Evolutionary conservation across 2,329 filamentous ascomycete genomes (phyloP).

Genomic region (Fusarium circinatum): DNA sequence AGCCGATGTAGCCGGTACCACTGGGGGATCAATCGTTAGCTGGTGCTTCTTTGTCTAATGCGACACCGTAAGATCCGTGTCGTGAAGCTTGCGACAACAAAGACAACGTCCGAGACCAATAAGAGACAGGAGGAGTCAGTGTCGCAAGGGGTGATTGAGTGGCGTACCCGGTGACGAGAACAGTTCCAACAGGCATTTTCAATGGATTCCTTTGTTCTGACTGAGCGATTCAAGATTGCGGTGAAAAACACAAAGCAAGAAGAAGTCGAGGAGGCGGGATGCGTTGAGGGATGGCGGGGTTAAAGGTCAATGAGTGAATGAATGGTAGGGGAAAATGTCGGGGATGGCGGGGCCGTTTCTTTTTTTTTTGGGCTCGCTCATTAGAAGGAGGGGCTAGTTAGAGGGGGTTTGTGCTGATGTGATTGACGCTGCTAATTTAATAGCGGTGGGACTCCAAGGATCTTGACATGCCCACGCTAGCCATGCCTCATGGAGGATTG

Average conservation of each 20-base stretch:
- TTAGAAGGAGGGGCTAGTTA: background rate
- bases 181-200: constrained; percentile 83
- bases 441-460: background rate
- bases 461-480: background rate
- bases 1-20: constrained; percentile 99
- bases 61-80: constrained; percentile 14
- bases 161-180: constrained; percentile 87
- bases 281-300: constrained; percentile 30
- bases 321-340: background rate
- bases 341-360: constrained; percentile 36
- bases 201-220: constrained; percentile 38
- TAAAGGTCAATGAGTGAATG: constrained; percentile 18
- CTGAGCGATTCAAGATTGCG: constrained; percentile 30
- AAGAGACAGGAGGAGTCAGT: background rate
- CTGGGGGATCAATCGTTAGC: constrained; percentile 59
- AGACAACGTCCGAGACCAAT: constrained; percentile 1
- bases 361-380: constrained; percentile 7
- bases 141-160: constrained; percentile 27
- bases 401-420: constrained; percentile 20
- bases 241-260: constrained; percentile 27
- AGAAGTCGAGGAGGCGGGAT: constrained; percentile 12
- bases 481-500: constrained; percentile 10
- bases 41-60: constrained; percentile 18
- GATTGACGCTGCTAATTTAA: constrained; percentile 27
- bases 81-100: constrained; percentile 31